Percentiles rank a stretch among this genome's conserved stretches.
Evolutionary conservation across 176 grass and related monocot species (phyloP).

Genomic region (Calamus simplicifolius): DNA sequence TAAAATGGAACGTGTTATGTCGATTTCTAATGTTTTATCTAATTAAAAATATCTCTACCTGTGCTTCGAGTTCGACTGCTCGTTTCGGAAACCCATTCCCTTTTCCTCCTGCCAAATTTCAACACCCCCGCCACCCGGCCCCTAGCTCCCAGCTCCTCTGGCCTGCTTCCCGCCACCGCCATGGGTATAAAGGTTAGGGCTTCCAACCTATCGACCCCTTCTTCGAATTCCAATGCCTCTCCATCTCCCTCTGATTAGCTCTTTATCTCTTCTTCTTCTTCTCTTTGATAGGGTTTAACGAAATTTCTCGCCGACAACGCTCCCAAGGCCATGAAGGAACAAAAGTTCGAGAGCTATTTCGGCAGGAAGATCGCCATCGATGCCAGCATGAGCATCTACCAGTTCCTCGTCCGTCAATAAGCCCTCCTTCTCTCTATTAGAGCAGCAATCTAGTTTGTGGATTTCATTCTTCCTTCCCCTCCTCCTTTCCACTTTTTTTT

Average conservation of each 20-base stretch:
- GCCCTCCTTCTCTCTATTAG: not conserved
- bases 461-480: no score
- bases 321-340: conserved; percentile 40
- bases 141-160: not conserved
- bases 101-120: no score
- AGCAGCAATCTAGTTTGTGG: no score
- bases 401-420: conserved; percentile 48
- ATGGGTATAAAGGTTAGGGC: conserved; percentile 87
- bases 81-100: no score
- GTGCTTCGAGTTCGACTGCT: no score
- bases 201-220: not conserved
- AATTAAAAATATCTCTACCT: no score
- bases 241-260: not conserved
- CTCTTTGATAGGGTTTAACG: conserved; percentile 67
- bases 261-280: not conserved
- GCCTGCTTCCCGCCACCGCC: not conserved
- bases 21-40: no score
- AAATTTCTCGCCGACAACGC: conserved; percentile 69
- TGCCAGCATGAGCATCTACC: conserved; percentile 92
- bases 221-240: not conserved
- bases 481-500: no score
- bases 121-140: not conserved
- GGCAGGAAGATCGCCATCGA: conserved; percentile 71
- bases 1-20: no score
- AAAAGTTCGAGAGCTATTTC: conserved; percentile 64